Conservation (phyloP, 495 filamentous ascomycete species). For the Podospora comata region DNA sequence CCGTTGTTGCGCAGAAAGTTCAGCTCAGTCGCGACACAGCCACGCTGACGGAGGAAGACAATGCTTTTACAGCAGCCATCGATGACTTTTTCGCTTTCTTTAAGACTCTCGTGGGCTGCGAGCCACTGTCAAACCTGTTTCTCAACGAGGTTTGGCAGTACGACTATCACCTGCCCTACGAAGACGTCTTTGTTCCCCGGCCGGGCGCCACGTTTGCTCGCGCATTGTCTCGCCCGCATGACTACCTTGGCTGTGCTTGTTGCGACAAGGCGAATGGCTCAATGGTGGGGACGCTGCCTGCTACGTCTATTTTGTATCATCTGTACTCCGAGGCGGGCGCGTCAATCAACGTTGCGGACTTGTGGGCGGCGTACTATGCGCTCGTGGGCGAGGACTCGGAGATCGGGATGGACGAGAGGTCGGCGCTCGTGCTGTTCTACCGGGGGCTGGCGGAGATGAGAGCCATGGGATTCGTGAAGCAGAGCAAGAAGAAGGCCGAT, state of each 20-base stretch:
- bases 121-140: constrained; percentile 60
- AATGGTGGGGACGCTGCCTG: constrained; percentile 64
- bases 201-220: constrained; percentile 77
- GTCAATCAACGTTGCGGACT: constrained; percentile 81
- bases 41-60: constrained; percentile 67
- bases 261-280: constrained; percentile 48
- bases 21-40: constrained; percentile 79
- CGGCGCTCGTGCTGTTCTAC: constrained; percentile 73
- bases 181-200: constrained; percentile 76
- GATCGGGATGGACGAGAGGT: constrained; percentile 44
- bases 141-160: constrained; percentile 82
- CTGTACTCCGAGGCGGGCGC: constrained; percentile 86
- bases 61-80: constrained; percentile 71
- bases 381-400: constrained; percentile 63
- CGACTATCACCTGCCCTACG: constrained; percentile 73
- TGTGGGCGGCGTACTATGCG: constrained; percentile 83
- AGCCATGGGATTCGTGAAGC: constrained; percentile 81
- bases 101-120: constrained; percentile 52
- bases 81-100: constrained; percentile 58
- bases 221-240: constrained; percentile 73
- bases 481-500: constrained; percentile 85
- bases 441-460: constrained; percentile 77
- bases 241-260: constrained; percentile 79
- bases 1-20: constrained; percentile 82
- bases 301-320: constrained; percentile 81